Conservation (phyloP, 2,329 filamentous ascomycete species). For the Fusarium papillatum region DNA sequence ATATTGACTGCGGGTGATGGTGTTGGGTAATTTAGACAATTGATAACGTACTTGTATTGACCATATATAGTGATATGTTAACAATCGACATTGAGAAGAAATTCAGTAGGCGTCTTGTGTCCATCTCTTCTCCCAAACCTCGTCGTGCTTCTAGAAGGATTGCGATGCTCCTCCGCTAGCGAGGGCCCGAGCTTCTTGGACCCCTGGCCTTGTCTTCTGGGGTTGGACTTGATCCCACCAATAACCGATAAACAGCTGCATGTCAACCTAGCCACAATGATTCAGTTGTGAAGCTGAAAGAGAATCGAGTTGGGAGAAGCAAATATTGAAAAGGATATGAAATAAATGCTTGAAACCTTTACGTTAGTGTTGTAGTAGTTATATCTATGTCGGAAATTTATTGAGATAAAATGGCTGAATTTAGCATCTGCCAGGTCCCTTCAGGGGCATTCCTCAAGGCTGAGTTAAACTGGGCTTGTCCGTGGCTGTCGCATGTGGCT, state of each 20-base stretch:
- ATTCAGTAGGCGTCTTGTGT: neutral
- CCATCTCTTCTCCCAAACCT: neutral
- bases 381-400: no score
- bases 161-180: slow-evolving; percentile 12
- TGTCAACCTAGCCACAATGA: neutral
- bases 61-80: neutral
- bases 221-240: slow-evolving; percentile 24
- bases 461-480: slow-evolving; percentile 22
- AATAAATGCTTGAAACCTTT: neutral
- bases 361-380: neutral
- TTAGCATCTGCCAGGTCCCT: neutral
- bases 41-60: neutral
- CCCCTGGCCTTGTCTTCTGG: slow-evolving; percentile 8
- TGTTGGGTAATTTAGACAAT: neutral
- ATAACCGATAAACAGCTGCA: slow-evolving; percentile 8
- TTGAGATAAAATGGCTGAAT: neutral
- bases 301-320: neutral
- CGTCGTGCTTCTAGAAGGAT: slow-evolving; percentile 13
- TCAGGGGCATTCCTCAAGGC: slow-evolving; percentile 24
- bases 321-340: neutral
- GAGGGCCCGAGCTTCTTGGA: slow-evolving; percentile 32
- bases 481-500: slow-evolving; percentile 28
- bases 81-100: neutral
- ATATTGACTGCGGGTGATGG: neutral
- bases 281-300: neutral